These are phyloP conservation scores for Blastomyces emzantsi DNA, from an alignment of 2,329 filamentous ascomycete species.

Conservation along the genomic window DNA sequence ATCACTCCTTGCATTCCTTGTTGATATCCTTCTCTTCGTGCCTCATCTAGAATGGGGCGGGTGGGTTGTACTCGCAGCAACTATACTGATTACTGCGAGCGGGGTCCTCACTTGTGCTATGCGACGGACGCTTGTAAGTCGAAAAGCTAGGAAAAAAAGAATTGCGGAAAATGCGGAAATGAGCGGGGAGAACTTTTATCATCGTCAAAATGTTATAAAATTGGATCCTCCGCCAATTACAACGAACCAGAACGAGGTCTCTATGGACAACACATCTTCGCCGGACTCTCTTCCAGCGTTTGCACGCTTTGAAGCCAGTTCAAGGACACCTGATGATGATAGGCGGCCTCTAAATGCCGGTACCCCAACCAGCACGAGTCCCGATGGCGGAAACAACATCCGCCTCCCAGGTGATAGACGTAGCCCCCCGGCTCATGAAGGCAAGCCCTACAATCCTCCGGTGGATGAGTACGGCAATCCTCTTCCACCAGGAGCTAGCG, in stretches of 20 bases:
- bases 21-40: conserved; percentile 90
- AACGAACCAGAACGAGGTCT: conserved; percentile 46
- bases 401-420: conserved; percentile 18
- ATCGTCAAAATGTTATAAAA: conserved; percentile 44
- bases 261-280: conserved; percentile 48
- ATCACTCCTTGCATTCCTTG: conserved; percentile 76
- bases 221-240: conserved; percentile 48
- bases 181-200: conserved; percentile 90
- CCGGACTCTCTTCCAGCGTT: conserved; percentile 44
- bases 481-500: conserved; percentile 24
- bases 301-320: conserved; percentile 10
- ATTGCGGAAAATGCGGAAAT: conserved; percentile 94
- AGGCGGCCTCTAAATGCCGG: conserved; percentile 32
- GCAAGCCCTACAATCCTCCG: conserved; percentile 25
- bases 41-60: conserved; percentile 91
- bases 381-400: conserved; percentile 11
- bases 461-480: conserved; percentile 36
- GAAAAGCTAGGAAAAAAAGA: conserved; percentile 85
- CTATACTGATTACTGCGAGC: conserved; percentile 71
- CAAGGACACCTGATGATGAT: conserved; percentile 33
- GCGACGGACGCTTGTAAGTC: conserved; percentile 80
- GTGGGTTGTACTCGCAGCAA: conserved; percentile 84
- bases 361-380: conserved; percentile 24
- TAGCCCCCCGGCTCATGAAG: conserved; percentile 24
- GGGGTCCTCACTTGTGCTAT: conserved; percentile 87